Base-by-base conservation (phyloP, 352 stramenopile genomes). In the Phytopythium helicoides region DNA sequence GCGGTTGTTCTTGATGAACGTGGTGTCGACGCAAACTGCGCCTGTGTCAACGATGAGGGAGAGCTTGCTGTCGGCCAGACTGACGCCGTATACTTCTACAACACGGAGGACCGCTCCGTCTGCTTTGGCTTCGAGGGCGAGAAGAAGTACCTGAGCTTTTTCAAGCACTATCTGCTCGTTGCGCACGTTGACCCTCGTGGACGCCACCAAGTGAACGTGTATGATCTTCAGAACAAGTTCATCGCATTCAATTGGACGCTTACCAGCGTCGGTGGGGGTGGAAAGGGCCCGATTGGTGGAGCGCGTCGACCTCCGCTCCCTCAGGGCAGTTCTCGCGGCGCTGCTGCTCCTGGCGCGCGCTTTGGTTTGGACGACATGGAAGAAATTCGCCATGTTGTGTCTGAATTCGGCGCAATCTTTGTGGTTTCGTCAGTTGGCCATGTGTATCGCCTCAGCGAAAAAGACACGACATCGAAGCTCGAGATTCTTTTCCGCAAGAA, bases 401-500 rank as follows among this genome's bases (percentile, higher is more conserved):
- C 79, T 40, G 85, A 95, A 47, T 95, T 93, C 49, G 85, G 85
- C 14, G 80, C 85, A 3, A 92, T 95, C 60, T 95, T 95, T 36
- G 85, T 95, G 38, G 80, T 92, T 14, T 93, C 83, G 23, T 92
- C 79, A 16, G 80, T 90, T 48, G 85, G 85, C 1, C 81, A 90
- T 41, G 81, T 98, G 36, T 97, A 98, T 55, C 87, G 89, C 6
- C 72, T 98, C 39, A 96, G 79, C 15, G 96, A 99, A 61, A 98
- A 98, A 63, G 81, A 94, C 55, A 99, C 95, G 33, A 83, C 82
- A 18, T 97, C 96, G 16, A 99, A 99, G 71, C 72, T 99, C 6
- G 89, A 97, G 59, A 94, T 98, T 21, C 69, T 99, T 16, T 97
- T 98, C 49, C 84, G 95, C 50, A 98, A 99, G 66, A 98, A 99